Evolutionary conservation across 768 basidiomycete species (phyloP).

Genomic region (Tulasnella sp.): DNA sequence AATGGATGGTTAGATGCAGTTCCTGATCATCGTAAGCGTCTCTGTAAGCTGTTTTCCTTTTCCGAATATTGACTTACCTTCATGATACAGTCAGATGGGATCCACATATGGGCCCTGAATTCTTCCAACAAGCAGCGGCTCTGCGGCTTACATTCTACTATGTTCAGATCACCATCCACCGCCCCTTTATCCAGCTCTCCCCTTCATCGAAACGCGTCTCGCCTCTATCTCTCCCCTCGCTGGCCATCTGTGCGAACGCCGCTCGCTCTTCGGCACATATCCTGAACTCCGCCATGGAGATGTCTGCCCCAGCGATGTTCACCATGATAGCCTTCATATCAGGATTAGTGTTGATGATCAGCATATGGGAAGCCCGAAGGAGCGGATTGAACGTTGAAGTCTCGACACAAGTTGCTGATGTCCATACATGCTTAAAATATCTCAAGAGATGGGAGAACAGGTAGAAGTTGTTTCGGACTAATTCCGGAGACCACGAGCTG

Average conservation of each 20-base stretch:
- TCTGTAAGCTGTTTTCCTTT: not conserved
- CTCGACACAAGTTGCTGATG: slow-evolving; percentile 44
- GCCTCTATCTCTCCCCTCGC: slow-evolving; percentile 44
- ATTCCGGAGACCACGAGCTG: too few species aligned
- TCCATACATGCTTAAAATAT: slow-evolving; percentile 46
- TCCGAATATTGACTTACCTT: not conserved
- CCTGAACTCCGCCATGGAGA: slow-evolving; percentile 43
- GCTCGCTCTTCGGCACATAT: slow-evolving; percentile 66
- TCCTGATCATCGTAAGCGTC: slow-evolving; percentile 47
- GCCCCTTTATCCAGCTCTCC: slow-evolving; percentile 49
- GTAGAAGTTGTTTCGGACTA: slow-evolving; percentile 10
- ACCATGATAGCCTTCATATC: slow-evolving; percentile 36
- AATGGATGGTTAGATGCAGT: slow-evolving; percentile 60
- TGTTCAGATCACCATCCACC: slow-evolving; percentile 61
- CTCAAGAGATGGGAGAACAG: slow-evolving; percentile 32
- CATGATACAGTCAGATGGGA: slow-evolving; percentile 43
- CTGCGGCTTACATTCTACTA: slow-evolving; percentile 52
- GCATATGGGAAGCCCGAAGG: slow-evolving; percentile 50
- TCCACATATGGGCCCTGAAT: slow-evolving; percentile 35
- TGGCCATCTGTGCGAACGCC: slow-evolving; percentile 69
- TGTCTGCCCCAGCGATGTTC: slow-evolving; percentile 24
- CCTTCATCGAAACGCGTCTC: slow-evolving; percentile 42
- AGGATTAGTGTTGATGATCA: slow-evolving; percentile 48
- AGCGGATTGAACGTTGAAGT: slow-evolving; percentile 36
- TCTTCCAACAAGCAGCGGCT: slow-evolving; percentile 46